These are phyloP conservation scores for Chaetomium tenue DNA, from an alignment of 495 filamentous ascomycete genomes.

Conservation along the genomic window DNA sequence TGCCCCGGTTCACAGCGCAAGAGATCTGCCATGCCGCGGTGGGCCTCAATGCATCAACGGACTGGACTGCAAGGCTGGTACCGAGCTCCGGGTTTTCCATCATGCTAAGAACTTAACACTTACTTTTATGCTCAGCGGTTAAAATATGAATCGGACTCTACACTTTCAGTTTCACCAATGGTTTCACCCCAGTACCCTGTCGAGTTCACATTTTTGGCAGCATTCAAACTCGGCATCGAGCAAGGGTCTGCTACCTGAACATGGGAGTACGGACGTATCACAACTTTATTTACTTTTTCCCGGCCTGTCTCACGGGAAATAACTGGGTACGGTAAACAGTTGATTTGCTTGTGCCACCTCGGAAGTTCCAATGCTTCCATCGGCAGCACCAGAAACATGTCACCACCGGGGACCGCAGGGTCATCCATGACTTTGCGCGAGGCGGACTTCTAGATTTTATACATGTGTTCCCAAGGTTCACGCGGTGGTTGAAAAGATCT, in stretches of 20 bases:
- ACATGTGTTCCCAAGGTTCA: no score
- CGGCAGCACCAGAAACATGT: background rate
- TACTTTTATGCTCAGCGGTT: no score
- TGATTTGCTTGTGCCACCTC: background rate
- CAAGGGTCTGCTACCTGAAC: no score
- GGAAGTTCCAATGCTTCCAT: background rate
- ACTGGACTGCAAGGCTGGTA: background rate
- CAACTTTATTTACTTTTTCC: background rate
- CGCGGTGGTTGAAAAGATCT: no score
- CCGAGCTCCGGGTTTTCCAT: conserved; percentile 3
- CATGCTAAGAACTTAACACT: background rate
- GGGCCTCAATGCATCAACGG: background rate
- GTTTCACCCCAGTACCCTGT: conserved; percentile 1
- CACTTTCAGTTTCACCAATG: background rate
- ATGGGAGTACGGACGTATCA: background rate
- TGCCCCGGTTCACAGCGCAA: background rate
- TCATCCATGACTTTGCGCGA: background rate
- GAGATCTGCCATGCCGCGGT: background rate
- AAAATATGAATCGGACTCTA: background rate
- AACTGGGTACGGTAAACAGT: no score
- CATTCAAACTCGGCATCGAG: no score
- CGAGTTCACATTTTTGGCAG: no score
- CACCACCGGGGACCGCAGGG: background rate
- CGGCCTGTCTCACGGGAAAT: no score
- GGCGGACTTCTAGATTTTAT: background rate